These are phyloP conservation scores for Hanseniaspora clermontiae DNA, from an alignment of 805 yeast species.

Conservation along the genomic window DNA sequence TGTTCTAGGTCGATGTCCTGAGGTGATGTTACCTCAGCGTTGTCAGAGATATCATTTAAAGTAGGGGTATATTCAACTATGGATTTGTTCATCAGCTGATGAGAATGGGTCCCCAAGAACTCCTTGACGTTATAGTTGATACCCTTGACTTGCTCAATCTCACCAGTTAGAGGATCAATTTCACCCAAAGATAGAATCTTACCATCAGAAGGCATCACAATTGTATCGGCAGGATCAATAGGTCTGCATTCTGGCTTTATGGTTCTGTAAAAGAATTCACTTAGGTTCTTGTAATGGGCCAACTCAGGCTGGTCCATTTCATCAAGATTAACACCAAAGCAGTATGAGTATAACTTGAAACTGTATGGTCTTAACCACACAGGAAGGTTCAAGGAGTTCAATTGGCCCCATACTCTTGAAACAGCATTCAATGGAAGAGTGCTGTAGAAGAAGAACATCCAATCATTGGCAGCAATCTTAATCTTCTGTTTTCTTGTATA, in stretches of 20 bases:
- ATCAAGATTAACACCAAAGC: constrained; percentile 79
- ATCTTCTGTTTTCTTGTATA: constrained; percentile 25
- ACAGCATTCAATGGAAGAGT: constrained; percentile 83
- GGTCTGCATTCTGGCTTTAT: constrained; percentile 72
- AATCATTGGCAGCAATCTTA: constrained; percentile 36
- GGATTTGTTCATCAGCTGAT: constrained; percentile 25
- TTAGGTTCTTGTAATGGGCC: constrained; percentile 59
- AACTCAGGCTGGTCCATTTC: constrained; percentile 82
- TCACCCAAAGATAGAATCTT: constrained; percentile 73
- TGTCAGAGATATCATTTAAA: constrained; percentile 62
- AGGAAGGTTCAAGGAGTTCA: constrained; percentile 74
- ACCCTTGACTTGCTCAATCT: constrained; percentile 94
- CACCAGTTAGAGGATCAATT: constrained; percentile 53
- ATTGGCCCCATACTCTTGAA: constrained; percentile 88
- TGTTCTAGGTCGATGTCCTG: constrained; percentile 6
- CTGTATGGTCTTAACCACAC: constrained; percentile 79
- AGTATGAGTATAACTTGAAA: constrained; percentile 56
- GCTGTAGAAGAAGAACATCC: constrained; percentile 82
- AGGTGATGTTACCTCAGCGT: background rate
- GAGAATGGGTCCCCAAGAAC: constrained; percentile 51
- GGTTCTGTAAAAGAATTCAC: constrained; percentile 82
- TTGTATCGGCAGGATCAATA: constrained; percentile 41
- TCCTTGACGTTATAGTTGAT: constrained; percentile 85
- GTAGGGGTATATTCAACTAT: constrained; percentile 32
- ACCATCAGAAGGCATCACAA: constrained; percentile 92